Conservation (phyloP, 352 stramenopile genomes). For the Pelagophyceae sp. region DNA sequence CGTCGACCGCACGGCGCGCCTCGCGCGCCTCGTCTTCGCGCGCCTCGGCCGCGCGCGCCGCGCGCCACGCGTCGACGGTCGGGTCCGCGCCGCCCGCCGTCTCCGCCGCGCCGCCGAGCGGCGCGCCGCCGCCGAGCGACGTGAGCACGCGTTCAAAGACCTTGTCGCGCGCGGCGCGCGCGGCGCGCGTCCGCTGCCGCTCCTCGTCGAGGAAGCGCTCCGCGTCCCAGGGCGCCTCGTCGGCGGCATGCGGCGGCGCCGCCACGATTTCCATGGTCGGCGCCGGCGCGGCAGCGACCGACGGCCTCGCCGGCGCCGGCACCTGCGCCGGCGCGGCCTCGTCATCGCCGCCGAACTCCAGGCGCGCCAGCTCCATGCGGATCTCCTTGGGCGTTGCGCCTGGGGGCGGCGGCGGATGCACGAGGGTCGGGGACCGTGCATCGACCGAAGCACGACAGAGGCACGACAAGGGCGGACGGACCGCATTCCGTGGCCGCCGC, state of each 20-base stretch:
- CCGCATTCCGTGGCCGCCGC: conserved; percentile 6
- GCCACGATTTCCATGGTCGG: background rate
- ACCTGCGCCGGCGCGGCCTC: background rate
- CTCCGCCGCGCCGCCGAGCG: background rate
- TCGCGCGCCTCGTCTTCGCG: background rate
- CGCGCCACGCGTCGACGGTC: background rate
- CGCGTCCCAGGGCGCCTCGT: background rate
- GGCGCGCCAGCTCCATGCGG: background rate
- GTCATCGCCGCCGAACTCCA: background rate
- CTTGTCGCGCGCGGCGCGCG: background rate
- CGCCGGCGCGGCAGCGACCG: background rate
- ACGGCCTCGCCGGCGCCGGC: background rate
- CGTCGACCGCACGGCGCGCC: background rate
- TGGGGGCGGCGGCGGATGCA: no score
- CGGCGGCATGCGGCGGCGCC: background rate
- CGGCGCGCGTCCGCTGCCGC: background rate
- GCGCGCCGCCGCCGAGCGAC: background rate
- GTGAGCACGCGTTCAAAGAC: conserved; percentile 7
- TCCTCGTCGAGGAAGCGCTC: background rate
- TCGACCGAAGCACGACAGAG: no score
- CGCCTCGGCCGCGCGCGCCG: background rate
- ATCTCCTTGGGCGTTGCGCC: background rate
- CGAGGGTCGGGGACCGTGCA: no score
- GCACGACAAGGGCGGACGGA: no score
- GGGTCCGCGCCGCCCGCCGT: background rate